A percentile compares a stretch with the other conserved stretches of the same genome.
These are phyloP conservation scores for Ceratocystis albifundus DNA, from an alignment of 2,329 filamentous ascomycete genomes.

Conservation along the genomic window DNA sequence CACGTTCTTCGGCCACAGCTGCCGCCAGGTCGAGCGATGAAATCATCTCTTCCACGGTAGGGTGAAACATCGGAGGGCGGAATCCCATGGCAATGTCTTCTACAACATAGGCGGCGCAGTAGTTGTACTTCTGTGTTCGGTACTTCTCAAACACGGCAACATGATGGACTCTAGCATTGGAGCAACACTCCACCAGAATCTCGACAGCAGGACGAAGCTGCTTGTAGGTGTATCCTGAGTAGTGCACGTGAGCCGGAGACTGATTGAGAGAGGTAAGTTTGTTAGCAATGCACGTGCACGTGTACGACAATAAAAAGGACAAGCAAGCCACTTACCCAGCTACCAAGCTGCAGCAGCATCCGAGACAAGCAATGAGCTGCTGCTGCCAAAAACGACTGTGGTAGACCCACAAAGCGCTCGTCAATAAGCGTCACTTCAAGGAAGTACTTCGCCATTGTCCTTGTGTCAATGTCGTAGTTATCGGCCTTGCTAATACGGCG, in stretches of 20 bases:
- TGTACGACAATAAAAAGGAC: slow-evolving; percentile 5
- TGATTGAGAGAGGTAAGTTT: slow-evolving; percentile 30
- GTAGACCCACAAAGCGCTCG: slow-evolving; percentile 84
- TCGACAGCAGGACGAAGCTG: slow-evolving; percentile 69
- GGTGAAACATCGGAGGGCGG: slow-evolving; percentile 32
- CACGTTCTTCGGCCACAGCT: slow-evolving; percentile 11
- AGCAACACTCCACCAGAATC: slow-evolving; percentile 79
- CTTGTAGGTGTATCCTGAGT: slow-evolving; percentile 80
- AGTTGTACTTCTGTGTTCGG: slow-evolving; percentile 73
- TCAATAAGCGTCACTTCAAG: slow-evolving; percentile 96
- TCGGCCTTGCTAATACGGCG: slow-evolving; percentile 96
- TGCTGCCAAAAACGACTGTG: slow-evolving; percentile 81
- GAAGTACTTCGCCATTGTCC: slow-evolving; percentile 95
- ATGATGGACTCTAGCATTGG: slow-evolving; percentile 70
- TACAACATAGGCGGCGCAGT: slow-evolving; percentile 69
- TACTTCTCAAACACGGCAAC: slow-evolving; percentile 86
- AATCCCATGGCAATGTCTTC: slow-evolving; percentile 55
- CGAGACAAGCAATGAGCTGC: slow-evolving; percentile 87
- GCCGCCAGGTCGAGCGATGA: slow-evolving; percentile 4
- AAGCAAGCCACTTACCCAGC: slow-evolving; percentile 60
- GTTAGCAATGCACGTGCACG: neutral
- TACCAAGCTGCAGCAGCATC: slow-evolving; percentile 77
- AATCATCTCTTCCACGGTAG: slow-evolving; percentile 22
- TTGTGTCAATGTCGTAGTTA: slow-evolving; percentile 90
- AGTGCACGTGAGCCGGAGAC: slow-evolving; percentile 76